These are phyloP conservation scores for Paracamarosporium sp. DNA, from an alignment of 2,329 filamentous ascomycete genomes.

Conservation along the genomic window DNA sequence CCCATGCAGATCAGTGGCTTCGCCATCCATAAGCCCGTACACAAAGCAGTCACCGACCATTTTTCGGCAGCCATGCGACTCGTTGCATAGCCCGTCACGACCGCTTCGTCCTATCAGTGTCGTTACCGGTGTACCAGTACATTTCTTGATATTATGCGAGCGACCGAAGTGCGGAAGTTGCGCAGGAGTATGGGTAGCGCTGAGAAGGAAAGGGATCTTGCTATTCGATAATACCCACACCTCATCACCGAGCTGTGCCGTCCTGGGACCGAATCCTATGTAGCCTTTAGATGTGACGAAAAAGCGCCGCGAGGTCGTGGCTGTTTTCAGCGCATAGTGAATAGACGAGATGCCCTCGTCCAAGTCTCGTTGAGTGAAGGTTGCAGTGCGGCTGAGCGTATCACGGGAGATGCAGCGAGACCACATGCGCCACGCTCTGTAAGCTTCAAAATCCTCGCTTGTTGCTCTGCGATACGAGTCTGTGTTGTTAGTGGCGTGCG, in stretches of 20 bases:
- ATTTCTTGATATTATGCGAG: background rate
- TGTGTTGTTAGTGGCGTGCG: background rate
- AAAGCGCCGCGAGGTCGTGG: constrained; percentile 24
- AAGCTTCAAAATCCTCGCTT: constrained; percentile 16
- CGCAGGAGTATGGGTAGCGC: background rate
- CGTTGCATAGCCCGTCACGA: background rate
- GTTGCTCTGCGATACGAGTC: constrained; percentile 17
- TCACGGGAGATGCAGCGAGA: constrained; percentile 29
- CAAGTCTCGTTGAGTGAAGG: constrained; percentile 23
- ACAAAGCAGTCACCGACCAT: constrained; percentile 26
- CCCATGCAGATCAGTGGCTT: constrained; percentile 5
- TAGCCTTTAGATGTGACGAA: constrained; percentile 25
- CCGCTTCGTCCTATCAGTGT: background rate
- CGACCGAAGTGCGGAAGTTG: background rate
- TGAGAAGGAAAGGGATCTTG: constrained; percentile 23
- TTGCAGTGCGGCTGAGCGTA: constrained; percentile 17
- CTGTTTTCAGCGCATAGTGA: constrained; percentile 23
- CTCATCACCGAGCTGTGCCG: constrained; percentile 17
- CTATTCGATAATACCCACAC: constrained; percentile 21
- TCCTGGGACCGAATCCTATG: constrained; percentile 27
- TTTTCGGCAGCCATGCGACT: constrained; percentile 7
- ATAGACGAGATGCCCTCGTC: constrained; percentile 23
- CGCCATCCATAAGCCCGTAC: constrained; percentile 27
- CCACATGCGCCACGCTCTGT: constrained; percentile 25
- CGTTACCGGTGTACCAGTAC: background rate